phyloP scores from a whole-genome alignment of 2,329 filamentous ascomycete genomes.

The Westerdykella sp. region DNA sequence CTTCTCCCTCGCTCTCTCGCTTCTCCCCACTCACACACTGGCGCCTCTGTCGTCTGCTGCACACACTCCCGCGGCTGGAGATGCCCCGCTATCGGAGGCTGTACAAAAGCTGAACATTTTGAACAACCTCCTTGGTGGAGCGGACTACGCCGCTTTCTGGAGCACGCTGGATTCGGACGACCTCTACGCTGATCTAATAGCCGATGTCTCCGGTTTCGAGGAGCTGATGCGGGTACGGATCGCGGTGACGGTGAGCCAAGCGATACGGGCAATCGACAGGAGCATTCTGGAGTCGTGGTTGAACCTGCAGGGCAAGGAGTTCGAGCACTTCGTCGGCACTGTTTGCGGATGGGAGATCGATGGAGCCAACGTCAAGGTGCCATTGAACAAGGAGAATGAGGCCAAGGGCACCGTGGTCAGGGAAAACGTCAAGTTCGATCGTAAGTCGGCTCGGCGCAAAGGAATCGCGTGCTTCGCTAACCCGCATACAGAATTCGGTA shows the following conservation, averaged over 20 bases:
- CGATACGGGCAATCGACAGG: constrained; percentile 64
- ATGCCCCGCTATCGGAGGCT: constrained; percentile 73
- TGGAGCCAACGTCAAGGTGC: constrained; percentile 62
- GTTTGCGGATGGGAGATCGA: constrained; percentile 78
- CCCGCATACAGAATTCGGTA: constrained; percentile 24
- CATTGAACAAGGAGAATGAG: constrained; percentile 83
- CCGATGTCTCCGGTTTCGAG: constrained; percentile 92
- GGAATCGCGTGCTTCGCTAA: constrained; percentile 9
- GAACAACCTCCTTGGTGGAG: constrained; percentile 80
- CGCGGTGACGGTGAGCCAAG: constrained; percentile 79
- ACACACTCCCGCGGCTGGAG: constrained; percentile 52
- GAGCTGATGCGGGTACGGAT: constrained; percentile 88
- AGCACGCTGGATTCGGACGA: constrained; percentile 86
- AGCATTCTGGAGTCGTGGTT: constrained; percentile 46
- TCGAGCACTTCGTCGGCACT: constrained; percentile 46
- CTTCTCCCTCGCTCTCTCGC: constrained; percentile 88
- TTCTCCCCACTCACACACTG: constrained; percentile 79
- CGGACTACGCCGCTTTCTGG: constrained; percentile 92
- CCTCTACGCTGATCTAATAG: constrained; percentile 89
- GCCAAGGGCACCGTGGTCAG: constrained; percentile 91
- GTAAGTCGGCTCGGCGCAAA: constrained; percentile 31
- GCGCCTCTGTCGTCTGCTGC: constrained; percentile 49
- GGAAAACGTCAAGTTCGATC: constrained; percentile 89
- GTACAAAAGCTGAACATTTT: constrained; percentile 79
- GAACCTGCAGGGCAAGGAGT: constrained; percentile 42